Percentiles rank a stretch among this genome's conserved stretches.
Conservation (phyloP, 83 land plant genomes). For the Picea engelmannii region DNA sequence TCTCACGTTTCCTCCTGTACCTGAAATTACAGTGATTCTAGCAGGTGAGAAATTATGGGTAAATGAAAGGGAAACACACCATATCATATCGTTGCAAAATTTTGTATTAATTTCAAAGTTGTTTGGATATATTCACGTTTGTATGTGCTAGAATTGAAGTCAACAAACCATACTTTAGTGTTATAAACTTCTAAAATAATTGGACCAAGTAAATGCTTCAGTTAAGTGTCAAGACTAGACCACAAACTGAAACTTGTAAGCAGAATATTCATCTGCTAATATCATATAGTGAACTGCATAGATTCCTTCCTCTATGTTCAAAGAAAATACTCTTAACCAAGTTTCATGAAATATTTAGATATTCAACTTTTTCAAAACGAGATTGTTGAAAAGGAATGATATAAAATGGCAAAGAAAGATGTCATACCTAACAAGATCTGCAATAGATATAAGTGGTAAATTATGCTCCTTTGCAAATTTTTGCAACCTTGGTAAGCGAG, state of each 20-base stretch:
- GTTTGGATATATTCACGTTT: neutral
- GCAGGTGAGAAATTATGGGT: neutral
- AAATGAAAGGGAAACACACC: neutral
- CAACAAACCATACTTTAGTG: no score
- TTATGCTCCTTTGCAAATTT: no score
- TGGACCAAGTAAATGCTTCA: no score
- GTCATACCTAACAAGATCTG: neutral
- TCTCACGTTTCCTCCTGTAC: constrained; percentile 18
- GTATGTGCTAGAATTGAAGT: no score
- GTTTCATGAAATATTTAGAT: no score
- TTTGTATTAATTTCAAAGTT: neutral
- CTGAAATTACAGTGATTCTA: constrained; percentile 30
- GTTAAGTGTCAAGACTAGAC: neutral
- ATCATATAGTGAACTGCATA: neutral
- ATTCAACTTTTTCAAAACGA: no score
- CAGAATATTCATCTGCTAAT: neutral
- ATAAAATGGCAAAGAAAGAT: neutral
- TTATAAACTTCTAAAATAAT: no score
- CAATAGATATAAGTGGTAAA: no score
- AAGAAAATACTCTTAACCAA: no score
- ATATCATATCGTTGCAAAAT: neutral
- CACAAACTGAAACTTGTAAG: neutral
- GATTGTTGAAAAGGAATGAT: neutral
- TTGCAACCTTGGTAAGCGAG: no score
- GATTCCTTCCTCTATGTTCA: no score